Percentiles rank a stretch among this genome's conserved stretches.
Conservation (phyloP, 148 eudicot genomes). For the Nepenthes mirabilis region DNA sequence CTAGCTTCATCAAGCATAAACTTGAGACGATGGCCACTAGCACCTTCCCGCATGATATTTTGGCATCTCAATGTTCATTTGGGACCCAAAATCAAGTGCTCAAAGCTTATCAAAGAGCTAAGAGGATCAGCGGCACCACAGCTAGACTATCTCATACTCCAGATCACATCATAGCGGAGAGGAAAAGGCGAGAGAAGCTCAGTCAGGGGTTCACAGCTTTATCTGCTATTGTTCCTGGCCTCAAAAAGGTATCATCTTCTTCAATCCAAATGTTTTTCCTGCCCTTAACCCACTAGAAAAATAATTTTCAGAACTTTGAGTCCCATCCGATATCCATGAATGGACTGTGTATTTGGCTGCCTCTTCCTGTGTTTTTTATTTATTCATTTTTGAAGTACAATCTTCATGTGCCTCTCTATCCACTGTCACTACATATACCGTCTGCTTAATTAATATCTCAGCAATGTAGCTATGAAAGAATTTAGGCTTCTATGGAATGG, state of each 20-base stretch:
- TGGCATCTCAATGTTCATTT: conserved; percentile 12
- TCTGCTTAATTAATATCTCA: too few relatives aligned
- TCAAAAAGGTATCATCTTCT: conserved; percentile 42
- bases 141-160: conserved; percentile 21
- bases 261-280: too few relatives aligned
- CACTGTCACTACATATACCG: too few relatives aligned
- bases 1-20: conserved; percentile 18
- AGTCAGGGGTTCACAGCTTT: conserved; percentile 48
- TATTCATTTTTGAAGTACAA: too few relatives aligned
- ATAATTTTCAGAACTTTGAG: too few relatives aligned
- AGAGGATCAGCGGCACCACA: conserved; percentile 8
- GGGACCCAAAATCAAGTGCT: conserved; percentile 15
- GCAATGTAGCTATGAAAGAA: too few relatives aligned
- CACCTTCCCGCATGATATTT: conserved; percentile 12
- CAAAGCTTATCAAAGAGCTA: conserved; percentile 21
- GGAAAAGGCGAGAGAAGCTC: conserved; percentile 50
- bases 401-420: too few relatives aligned
- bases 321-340: too few relatives aligned
- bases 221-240: conserved; percentile 52
- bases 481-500: too few relatives aligned
- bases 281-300: too few relatives aligned
- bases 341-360: too few relatives aligned
- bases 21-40: conserved; percentile 17
- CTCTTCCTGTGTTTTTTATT: too few relatives aligned
- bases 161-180: conserved; percentile 59